These are phyloP conservation scores for Musa troglodytarum DNA, from an alignment of 176 grass and related monocot genomes.

Conservation along the genomic window DNA sequence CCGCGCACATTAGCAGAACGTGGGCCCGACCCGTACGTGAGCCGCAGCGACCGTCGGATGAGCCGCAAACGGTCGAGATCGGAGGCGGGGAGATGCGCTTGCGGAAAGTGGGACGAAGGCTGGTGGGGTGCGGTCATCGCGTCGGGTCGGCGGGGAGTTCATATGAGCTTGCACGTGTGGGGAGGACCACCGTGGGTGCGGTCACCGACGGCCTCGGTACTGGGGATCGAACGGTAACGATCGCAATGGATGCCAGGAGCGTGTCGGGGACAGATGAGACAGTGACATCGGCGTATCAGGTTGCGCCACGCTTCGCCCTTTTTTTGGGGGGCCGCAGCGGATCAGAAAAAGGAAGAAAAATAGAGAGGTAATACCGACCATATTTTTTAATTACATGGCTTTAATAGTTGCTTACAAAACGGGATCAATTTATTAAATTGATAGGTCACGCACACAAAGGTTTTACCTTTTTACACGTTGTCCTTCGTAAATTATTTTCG, in stretches of 20 bases:
- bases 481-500: too few relatives aligned
- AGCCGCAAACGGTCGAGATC: background rate
- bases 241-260: background rate
- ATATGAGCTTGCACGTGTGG: background rate
- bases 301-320: background rate
- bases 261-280: background rate
- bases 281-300: background rate
- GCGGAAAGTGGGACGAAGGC: conserved; percentile 1
- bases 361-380: too few relatives aligned
- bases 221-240: background rate
- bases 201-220: background rate
- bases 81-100: background rate
- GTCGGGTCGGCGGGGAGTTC: background rate
- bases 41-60: background rate
- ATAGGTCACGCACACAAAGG: too few relatives aligned
- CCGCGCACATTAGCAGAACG: background rate
- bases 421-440: too few relatives aligned
- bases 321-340: background rate
- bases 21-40: background rate
- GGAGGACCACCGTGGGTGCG: background rate
- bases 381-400: too few relatives aligned
- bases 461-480: too few relatives aligned
- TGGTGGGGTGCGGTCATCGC: background rate
- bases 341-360: background rate
- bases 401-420: too few relatives aligned